Evolutionary conservation across 768 basidiomycete species (phyloP), one percentile per base, ranked within the genome.

Genomic region (Hygrophorus pudorinus): DNA sequence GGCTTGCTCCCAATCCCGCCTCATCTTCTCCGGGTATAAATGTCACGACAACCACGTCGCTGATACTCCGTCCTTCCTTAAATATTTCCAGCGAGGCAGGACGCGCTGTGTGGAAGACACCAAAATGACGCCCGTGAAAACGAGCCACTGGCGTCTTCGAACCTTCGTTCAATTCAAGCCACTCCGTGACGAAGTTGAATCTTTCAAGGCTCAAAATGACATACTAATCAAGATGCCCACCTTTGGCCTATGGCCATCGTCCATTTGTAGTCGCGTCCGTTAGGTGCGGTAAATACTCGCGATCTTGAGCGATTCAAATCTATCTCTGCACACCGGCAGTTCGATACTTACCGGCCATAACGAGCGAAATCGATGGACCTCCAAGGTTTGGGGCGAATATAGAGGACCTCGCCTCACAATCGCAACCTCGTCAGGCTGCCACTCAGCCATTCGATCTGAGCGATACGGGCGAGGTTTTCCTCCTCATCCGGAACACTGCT

Each of bases 371-470:
- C 55, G 24, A 24, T 24, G 6, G 44, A 46, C 44, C 53, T 60
- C 32, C 50, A 45, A 39, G 61, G 56, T 37, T 60, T 65, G 0
- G 51, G 45, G 18, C 48, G 47, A 2, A 61, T 55, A n/a, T 51
- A 41, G 4, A 7, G 7, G 24, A 3, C 57, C 11, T 47, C 34
- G 2, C 56, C 63, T 4, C 56, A 47, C 27, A 63, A 59, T 1
- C 53, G 54, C 28, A 70, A 50, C 21, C 48, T 56, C 3, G 63
- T 58, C 0, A 64, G 56, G 12, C 52, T 52, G 4, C 65, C 27
- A 0, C 53, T 1, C n/a, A 51, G 57, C 59, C 64, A 66, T 10
- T 66, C 57, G 1, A 70, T 65, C 41, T 58, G 48, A 5, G 58
- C 68, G 3, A 68, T 52, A 2, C 41, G 43, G 0, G 53, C 56